These are phyloP conservation scores for Colletotrichum sp. DNA, from an alignment of 2,329 filamentous ascomycete genomes.

Conservation along the genomic window DNA sequence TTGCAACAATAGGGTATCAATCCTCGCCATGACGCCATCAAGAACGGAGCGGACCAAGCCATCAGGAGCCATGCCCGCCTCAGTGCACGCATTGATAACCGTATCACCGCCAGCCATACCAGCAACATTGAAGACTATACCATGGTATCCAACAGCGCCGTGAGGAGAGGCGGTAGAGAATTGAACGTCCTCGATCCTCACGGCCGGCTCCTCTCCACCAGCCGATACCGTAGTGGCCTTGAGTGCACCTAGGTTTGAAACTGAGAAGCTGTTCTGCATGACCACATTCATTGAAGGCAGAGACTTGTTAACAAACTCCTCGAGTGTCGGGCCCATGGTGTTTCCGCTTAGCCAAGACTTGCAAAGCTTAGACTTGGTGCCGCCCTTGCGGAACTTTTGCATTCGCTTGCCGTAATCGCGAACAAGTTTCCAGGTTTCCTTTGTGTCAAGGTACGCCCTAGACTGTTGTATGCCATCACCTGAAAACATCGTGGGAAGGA, in stretches of 20 bases:
- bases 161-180: constrained; percentile 15
- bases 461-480: not conserved
- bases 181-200: constrained; percentile 19
- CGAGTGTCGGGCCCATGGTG: constrained; percentile 25
- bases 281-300: not conserved
- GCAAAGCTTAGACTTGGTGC: not conserved
- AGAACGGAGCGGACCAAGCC: not conserved
- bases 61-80: constrained; percentile 16
- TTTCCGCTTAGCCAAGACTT: constrained; percentile 20
- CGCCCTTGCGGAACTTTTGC: not conserved
- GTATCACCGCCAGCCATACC: constrained; percentile 7
- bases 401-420: constrained; percentile 1
- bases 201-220: not conserved
- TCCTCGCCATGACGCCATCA: constrained; percentile 4
- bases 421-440: not conserved
- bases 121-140: constrained; percentile 13
- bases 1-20: not conserved
- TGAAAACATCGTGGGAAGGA: not conserved
- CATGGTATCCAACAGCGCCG: constrained; percentile 11
- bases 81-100: constrained; percentile 14
- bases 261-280: constrained; percentile 10
- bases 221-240: not conserved
- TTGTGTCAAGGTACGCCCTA: not conserved
- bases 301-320: constrained; percentile 15
- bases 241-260: constrained; percentile 22